Conservation (phyloP, 163 green algal genomes). For the Scenedesmus sp. region DNA sequence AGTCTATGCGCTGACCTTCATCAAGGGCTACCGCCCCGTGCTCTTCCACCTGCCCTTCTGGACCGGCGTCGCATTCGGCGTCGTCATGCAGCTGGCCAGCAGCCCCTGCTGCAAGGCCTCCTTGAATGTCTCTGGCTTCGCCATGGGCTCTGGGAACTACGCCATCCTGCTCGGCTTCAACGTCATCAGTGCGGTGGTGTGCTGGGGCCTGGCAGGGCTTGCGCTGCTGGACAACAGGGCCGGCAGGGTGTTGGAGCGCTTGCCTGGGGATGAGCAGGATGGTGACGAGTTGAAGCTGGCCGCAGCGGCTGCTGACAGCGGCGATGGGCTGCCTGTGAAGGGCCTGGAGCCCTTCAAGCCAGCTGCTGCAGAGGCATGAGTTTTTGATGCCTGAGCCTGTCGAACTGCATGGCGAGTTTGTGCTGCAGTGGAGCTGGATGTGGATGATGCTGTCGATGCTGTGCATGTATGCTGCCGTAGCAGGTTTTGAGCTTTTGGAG, state of each 20-base stretch:
- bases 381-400: background rate
- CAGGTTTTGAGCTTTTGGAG: too few species aligned
- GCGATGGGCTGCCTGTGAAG: constrained; percentile 6
- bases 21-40: constrained; percentile 54
- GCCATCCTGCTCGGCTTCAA: constrained; percentile 45
- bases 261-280: background rate
- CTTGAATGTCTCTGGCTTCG: constrained; percentile 40
- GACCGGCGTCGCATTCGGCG: constrained; percentile 53
- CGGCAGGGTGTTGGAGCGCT: constrained; percentile 3
- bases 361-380: background rate
- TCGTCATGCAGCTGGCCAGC: constrained; percentile 51
- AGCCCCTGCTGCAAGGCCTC: constrained; percentile 48
- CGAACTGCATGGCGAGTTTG: too few species aligned
- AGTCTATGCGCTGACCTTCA: constrained; percentile 45
- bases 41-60: constrained; percentile 60
- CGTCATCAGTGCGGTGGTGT: constrained; percentile 26
- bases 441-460: too few species aligned
- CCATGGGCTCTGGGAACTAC: constrained; percentile 39
- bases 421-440: too few species aligned
- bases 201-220: constrained; percentile 38
- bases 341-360: background rate
- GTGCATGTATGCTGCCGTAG: too few species aligned
- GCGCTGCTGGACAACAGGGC: constrained; percentile 41
- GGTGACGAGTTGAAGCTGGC: background rate
- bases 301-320: background rate